A percentile compares a stretch with the other conserved stretches of the same genome.
phyloP scores from a whole-genome alignment of 1,139 yeast species.

The Yamadazyma trypodendri region DNA sequence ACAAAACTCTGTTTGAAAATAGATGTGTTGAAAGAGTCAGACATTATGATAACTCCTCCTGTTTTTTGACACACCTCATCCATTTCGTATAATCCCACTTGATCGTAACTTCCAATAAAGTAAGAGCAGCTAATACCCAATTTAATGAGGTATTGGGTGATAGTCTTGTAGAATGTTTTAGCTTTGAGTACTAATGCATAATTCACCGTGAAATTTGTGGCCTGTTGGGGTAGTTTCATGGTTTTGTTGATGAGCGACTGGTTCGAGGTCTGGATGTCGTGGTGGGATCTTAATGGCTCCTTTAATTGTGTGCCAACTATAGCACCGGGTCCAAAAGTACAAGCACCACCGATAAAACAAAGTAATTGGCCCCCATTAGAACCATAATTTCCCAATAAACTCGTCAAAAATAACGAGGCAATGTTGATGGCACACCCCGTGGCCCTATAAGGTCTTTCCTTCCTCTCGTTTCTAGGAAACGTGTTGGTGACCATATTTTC shows the following conservation, averaged over 20 bases:
- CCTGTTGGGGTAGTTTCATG: slow-evolving; percentile 28
- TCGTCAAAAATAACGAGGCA: slow-evolving; percentile 52
- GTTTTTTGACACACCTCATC: slow-evolving; percentile 55
- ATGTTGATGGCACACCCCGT: slow-evolving; percentile 68
- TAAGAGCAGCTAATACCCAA: slow-evolving; percentile 56
- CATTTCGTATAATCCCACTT: slow-evolving; percentile 66
- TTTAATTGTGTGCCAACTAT: slow-evolving; percentile 49
- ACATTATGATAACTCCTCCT: slow-evolving; percentile 62
- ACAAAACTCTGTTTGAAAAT: slow-evolving; percentile 64
- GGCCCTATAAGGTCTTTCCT: slow-evolving; percentile 54
- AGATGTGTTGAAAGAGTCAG: slow-evolving; percentile 64
- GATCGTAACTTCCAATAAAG: slow-evolving; percentile 66
- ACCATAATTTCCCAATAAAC: slow-evolving; percentile 35
- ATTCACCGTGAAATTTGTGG: slow-evolving; percentile 25
- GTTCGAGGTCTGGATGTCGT: slow-evolving; percentile 49
- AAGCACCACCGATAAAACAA: slow-evolving; percentile 59
- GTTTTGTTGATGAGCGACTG: slow-evolving; percentile 21
- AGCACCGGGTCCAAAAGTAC: slow-evolving; percentile 57
- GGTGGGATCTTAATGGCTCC: slow-evolving; percentile 59
- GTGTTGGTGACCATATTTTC: slow-evolving; percentile 54
- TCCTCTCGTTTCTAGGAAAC: slow-evolving; percentile 46
- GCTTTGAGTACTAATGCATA: slow-evolving; percentile 33
- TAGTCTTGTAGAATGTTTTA: slow-evolving; percentile 42
- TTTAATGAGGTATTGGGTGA: slow-evolving; percentile 37
- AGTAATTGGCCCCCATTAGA: slow-evolving; percentile 61